A percentile compares a stretch with the other conserved stretches of the same genome.
phyloP scores from a whole-genome alignment of 176 grass and related monocot species.

The Aegilops longissima region DNA sequence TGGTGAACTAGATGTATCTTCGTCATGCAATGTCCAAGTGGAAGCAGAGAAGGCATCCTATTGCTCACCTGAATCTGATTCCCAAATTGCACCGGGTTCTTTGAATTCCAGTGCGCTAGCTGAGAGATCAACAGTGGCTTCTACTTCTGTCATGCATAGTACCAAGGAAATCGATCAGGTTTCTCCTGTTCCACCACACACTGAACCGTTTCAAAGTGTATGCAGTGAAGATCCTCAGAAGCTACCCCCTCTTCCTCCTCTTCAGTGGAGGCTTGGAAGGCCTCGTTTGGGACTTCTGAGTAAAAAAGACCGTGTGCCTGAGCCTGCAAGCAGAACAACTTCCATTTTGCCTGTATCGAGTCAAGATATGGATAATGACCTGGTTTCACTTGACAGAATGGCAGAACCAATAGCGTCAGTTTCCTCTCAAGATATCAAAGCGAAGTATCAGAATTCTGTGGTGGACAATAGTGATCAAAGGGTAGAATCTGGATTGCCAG shows the following conservation, averaged over 20 bases:
- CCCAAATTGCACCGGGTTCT: constrained; percentile 21
- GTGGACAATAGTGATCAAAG: constrained; percentile 30
- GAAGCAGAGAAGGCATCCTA: constrained; percentile 15
- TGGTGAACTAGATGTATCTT: constrained; percentile 20
- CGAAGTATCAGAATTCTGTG: neutral
- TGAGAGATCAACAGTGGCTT: constrained; percentile 24
- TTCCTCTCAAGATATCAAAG: constrained; percentile 4
- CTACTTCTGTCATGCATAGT: constrained; percentile 4
- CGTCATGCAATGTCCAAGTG: neutral
- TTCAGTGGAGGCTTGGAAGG: constrained; percentile 86
- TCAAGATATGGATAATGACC: constrained; percentile 4
- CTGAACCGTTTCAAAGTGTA: constrained; percentile 32
- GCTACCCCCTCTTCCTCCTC: constrained; percentile 85
- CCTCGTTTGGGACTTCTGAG: constrained; percentile 36
- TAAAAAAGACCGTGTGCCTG: constrained; percentile 13
- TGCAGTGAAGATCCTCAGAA: constrained; percentile 52
- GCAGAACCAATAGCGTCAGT: constrained; percentile 18
- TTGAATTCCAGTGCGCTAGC: constrained; percentile 21
- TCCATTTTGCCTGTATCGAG: constrained; percentile 14
- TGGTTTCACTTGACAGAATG: constrained; percentile 16
- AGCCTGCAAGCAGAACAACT: constrained; percentile 32
- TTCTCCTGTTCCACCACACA: constrained; percentile 14
- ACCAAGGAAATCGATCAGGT: neutral
- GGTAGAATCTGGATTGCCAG: neutral
- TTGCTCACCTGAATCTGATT: constrained; percentile 24